A percentile compares a stretch with the other conserved stretches of the same genome.
phyloP scores from a whole-genome alignment of 148 eudicot species.

The Rhododendron ferrugineum region DNA sequence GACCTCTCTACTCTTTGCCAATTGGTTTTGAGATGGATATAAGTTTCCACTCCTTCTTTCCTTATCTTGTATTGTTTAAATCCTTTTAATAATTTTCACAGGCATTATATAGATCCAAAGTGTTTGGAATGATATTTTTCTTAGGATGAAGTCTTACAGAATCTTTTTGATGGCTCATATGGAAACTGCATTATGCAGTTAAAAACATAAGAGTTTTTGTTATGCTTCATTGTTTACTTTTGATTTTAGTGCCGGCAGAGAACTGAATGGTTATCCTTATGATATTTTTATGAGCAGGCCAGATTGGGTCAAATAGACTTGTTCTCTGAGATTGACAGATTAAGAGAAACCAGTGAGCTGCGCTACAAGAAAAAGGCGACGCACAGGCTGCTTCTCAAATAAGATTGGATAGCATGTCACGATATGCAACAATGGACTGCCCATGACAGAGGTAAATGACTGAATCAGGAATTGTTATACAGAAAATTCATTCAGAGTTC shows the following conservation, averaged over 20 bases:
- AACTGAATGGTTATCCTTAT: background rate
- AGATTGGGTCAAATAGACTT: conserved; percentile 74
- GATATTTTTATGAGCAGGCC: conserved; percentile 32
- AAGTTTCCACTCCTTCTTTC: too few species aligned
- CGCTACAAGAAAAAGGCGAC: conserved; percentile 77
- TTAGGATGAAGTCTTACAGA: background rate
- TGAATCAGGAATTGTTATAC: background rate
- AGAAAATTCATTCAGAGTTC: background rate
- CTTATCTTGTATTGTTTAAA: too few species aligned
- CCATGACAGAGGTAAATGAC: conserved; percentile 63
- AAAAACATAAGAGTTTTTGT: background rate
- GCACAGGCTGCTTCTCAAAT: conserved; percentile 64
- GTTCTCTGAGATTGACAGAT: conserved; percentile 56
- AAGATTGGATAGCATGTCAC: conserved; percentile 78
- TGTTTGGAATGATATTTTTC: background rate
- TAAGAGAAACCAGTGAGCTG: conserved; percentile 72
- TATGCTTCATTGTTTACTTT: background rate
- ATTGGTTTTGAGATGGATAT: too few species aligned
- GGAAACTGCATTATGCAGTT: background rate
- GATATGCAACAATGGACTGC: conserved; percentile 74
- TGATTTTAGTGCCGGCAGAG: background rate
- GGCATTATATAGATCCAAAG: background rate
- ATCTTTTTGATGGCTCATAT: background rate
- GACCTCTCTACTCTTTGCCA: too few species aligned
- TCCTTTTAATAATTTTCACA: too few species aligned